These are phyloP conservation scores for Lentinula sp. DNA, from an alignment of 768 basidiomycete genomes.

Conservation along the genomic window DNA sequence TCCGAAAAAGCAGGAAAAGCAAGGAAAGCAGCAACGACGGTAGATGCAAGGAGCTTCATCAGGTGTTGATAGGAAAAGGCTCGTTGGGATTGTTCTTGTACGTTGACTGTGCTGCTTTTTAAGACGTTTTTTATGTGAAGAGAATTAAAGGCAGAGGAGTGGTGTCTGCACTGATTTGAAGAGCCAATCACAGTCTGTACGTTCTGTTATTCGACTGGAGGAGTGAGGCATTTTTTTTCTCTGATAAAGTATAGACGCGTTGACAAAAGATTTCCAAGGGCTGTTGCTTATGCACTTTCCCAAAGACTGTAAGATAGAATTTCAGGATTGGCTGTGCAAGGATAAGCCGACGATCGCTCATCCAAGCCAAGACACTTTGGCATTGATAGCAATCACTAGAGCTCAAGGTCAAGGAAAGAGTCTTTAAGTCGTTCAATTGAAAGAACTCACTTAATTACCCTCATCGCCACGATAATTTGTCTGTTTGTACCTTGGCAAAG, in stretches of 20 bases:
- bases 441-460: neutral
- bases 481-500: neutral
- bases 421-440: neutral
- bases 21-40: neutral
- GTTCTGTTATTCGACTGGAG: neutral
- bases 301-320: neutral
- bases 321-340: neutral
- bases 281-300: neutral
- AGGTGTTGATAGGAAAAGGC: neutral
- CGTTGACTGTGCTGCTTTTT: neutral
- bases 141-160: no score
- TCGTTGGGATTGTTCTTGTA: neutral
- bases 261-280: neutral
- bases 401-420: neutral
- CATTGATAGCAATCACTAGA: neutral
- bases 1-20: neutral
- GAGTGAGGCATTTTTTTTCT: neutral
- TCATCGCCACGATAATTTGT: neutral
- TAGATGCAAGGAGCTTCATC: neutral
- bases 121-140: conserved; percentile 14
- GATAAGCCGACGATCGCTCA: neutral
- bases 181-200: neutral
- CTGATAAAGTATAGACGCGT: neutral
- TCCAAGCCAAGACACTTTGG: neutral
- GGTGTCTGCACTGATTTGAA: no score